These are phyloP conservation scores for Sporobolomyces pararoseus DNA, from an alignment of 768 basidiomycete species.

Conservation along the genomic window DNA sequence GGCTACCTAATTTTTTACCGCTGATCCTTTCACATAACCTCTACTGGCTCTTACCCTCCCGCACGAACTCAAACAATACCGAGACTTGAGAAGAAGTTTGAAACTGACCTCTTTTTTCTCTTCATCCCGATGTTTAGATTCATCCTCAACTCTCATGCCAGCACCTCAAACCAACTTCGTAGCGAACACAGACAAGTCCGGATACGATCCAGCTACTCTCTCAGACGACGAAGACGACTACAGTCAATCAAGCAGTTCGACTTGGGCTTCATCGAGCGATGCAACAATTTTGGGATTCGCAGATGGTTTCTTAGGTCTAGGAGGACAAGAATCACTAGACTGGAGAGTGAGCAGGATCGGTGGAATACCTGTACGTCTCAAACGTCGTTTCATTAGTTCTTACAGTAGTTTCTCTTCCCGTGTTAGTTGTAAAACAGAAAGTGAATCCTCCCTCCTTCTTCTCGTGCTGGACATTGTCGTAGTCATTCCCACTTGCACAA, in stretches of 20 bases:
- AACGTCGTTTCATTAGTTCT: too few species aligned
- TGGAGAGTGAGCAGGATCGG: slow-evolving; percentile 35
- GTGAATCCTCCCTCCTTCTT: too few species aligned
- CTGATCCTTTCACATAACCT: slow-evolving; percentile 2
- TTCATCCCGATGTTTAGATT: too few species aligned
- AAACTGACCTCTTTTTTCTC: not conserved
- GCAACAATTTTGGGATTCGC: slow-evolving; percentile 33
- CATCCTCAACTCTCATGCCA: too few species aligned
- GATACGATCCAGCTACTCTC: slow-evolving; percentile 30
- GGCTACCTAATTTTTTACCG: slow-evolving; percentile 34
- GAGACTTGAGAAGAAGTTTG: not conserved
- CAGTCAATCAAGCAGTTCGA: slow-evolving; percentile 20
- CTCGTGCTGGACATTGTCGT: too few species aligned
- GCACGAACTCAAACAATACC: not conserved
- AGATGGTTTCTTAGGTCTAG: slow-evolving; percentile 19
- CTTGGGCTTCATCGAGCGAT: slow-evolving; percentile 27
- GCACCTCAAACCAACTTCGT: slow-evolving; percentile 21
- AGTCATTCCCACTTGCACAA: slow-evolving; percentile 23
- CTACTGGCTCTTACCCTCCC: not conserved
- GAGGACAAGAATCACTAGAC: not conserved
- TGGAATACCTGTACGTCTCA: slow-evolving; percentile 31
- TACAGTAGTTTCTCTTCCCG: too few species aligned
- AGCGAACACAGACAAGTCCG: not conserved
- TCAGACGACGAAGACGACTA: slow-evolving; percentile 41
- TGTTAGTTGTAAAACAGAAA: too few species aligned